Evolutionary conservation across 495 filamentous ascomycete species (phyloP).

Genomic region (Aspergillus ellipticus): DNA sequence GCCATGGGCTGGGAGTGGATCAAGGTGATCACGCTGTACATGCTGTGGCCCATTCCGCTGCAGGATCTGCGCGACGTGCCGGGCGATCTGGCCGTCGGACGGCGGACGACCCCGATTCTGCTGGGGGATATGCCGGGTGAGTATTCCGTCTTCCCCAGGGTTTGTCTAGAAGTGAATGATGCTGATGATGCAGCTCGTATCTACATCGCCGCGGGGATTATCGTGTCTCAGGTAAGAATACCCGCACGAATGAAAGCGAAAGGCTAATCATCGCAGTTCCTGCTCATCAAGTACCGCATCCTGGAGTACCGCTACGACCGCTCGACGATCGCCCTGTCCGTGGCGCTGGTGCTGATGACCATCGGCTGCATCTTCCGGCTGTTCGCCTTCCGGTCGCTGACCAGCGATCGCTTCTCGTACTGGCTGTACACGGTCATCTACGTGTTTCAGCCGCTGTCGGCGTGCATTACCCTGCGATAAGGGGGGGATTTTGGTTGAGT

Average conservation of each 20-base stretch:
- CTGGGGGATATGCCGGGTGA: background rate
- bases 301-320: background rate
- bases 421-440: constrained; percentile 1
- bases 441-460: background rate
- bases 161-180: background rate
- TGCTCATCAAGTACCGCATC: background rate
- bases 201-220: background rate
- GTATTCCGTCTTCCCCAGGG: background rate
- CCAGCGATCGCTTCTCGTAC: background rate
- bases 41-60: constrained; percentile 1
- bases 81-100: background rate
- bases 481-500: too few relatives aligned
- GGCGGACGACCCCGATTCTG: background rate
- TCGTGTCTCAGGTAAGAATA: background rate
- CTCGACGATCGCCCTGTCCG: background rate
- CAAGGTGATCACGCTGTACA: background rate
- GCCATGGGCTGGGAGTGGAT: background rate
- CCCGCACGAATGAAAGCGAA: background rate
- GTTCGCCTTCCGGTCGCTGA: background rate
- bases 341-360: background rate
- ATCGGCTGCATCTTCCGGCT: background rate
- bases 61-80: background rate
- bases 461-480: background rate
- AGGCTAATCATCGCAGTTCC: background rate
- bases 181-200: background rate